Evolutionary conservation across 139 green algal genomes (phyloP).

Genomic region (Ostreobium quekettii): DNA sequence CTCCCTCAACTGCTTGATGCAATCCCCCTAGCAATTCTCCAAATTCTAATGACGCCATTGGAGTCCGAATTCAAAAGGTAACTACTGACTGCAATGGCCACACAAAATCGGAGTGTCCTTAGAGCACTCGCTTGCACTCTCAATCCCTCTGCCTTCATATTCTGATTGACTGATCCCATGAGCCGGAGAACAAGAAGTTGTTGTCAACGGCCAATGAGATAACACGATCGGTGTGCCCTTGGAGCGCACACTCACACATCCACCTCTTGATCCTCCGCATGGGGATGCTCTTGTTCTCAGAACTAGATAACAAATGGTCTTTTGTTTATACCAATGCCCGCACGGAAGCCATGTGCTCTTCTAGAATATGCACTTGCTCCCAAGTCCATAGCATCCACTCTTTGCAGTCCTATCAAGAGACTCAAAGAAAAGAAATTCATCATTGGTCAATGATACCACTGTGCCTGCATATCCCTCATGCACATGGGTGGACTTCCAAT

Average conservation of each 20-base stretch:
- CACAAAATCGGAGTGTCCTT: not conserved
- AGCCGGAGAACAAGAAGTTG: not conserved
- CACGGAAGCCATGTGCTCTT: not conserved
- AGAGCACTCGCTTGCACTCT: not conserved
- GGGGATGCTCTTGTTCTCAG: not conserved
- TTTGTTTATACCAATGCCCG: not conserved
- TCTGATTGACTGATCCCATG: not conserved
- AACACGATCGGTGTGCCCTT: not conserved
- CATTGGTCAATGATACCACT: not conserved
- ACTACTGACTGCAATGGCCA: not conserved
- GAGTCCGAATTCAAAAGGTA: no score
- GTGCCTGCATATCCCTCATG: not conserved
- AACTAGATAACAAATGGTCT: not conserved
- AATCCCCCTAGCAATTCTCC: no score
- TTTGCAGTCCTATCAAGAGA: not conserved
- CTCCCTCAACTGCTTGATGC: no score
- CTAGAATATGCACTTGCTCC: not conserved
- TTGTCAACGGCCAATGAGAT: not conserved
- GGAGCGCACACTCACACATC: not conserved
- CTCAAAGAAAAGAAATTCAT: slow-evolving; percentile 3
- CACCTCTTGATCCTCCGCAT: not conserved
- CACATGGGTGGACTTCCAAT: not conserved
- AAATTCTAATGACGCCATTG: no score
- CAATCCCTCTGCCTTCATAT: not conserved
- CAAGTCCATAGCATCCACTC: not conserved